Evolutionary conservation across 805 yeast genomes (phyloP), one percentile per base, ranked within the genome.

Genomic region (Kodamaea leandrae): DNA sequence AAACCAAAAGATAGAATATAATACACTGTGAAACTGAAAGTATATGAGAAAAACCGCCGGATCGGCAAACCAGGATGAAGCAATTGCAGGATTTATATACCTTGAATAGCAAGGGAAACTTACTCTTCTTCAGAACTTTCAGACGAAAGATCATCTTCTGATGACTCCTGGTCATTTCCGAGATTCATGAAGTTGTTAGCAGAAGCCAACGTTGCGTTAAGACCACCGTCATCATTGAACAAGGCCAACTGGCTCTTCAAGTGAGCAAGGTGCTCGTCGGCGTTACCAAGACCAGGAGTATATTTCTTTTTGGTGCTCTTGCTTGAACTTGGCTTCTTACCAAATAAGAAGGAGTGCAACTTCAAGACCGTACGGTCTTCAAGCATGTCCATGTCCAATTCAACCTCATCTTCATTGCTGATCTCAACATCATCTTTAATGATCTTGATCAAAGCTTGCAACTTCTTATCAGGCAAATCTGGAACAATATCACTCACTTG

Each of bases 361-460:
- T 86, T 86, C 59, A 86, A 66, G 41, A 91, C 76, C 1, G 97
- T 90, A 30, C 78, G 69, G 49, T 87, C 88, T 54, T 87, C 96
- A 52, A 93, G 74, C 63, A 84, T 84, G 60, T 93, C 97, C 82
- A 93, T 85, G 63, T 93, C 99, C 45, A 93, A 75, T 70, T 93
- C 99, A 46, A 93, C 93, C 68, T 68, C 73, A 46, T 93, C 98
- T 43, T 91, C 98, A 53, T 88, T 91, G 36, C 62, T 57, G 37
- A 66, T 59, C 42, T 66, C 71, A 38, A 70, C 59, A 53, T 76
- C 80, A 60, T 86, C 93, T 56, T 84, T 84, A 50, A 93, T 88
- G 47, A 93, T 88, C 38, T 84, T 79, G 47, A 91, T 76, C 24
- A 89, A 95, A 45, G 85, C 83, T 52, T 83, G 86, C 53, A 91